Evolutionary conservation across 495 filamentous ascomycete genomes (phyloP).

Genomic region (Aspergillus wentii): DNA sequence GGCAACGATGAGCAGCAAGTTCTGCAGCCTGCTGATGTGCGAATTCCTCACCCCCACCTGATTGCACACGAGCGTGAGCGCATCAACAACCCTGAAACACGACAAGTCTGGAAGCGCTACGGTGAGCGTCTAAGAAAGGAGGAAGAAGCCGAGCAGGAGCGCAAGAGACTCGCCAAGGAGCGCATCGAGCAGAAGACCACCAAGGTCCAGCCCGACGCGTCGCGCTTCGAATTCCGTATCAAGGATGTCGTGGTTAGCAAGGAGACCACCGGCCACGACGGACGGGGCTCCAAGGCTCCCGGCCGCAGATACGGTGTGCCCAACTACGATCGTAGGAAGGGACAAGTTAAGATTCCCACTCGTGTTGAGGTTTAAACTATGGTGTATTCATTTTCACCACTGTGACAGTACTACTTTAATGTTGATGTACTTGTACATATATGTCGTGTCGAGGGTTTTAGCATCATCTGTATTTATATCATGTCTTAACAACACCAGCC

Average conservation of each 20-base stretch:
- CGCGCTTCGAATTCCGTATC: slow-evolving; percentile 80
- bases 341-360: slow-evolving; percentile 67
- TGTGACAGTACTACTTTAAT: neutral
- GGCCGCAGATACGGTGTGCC: slow-evolving; percentile 69
- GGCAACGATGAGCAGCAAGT: slow-evolving; percentile 36
- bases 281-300: slow-evolving; percentile 49
- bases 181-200: slow-evolving; percentile 31
- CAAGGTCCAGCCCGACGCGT: slow-evolving; percentile 42
- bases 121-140: slow-evolving; percentile 39
- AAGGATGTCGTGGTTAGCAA: slow-evolving; percentile 53
- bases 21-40: slow-evolving; percentile 77
- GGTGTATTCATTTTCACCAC: neutral
- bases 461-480: slow-evolving; percentile 25
- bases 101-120: slow-evolving; percentile 33
- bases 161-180: slow-evolving; percentile 31
- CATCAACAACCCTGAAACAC: slow-evolving; percentile 19
- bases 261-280: slow-evolving; percentile 56
- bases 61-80: slow-evolving; percentile 52
- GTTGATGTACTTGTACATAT: slow-evolving; percentile 22
- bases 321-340: slow-evolving; percentile 65
- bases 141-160: slow-evolving; percentile 31
- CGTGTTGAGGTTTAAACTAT: slow-evolving; percentile 51
- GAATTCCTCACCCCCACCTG: slow-evolving; percentile 86
- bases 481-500: too few species aligned
- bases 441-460: slow-evolving; percentile 13